phyloP scores from a whole-genome alignment of 352 stramenopile species.

The Sclerospora graminicola region DNA sequence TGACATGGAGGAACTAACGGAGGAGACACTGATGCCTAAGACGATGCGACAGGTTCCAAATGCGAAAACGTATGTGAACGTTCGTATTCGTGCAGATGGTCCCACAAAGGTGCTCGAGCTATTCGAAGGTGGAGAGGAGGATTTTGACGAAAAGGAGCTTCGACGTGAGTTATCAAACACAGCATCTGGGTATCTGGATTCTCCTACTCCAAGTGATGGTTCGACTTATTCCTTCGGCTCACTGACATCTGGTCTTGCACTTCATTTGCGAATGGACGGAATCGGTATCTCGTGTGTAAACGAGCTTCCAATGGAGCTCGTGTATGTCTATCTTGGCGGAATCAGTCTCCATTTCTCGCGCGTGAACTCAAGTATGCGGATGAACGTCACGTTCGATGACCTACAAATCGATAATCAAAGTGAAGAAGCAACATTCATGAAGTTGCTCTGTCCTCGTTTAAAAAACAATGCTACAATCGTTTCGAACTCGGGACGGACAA shows the following conservation, averaged over 20 bases:
- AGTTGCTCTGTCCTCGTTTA: slow-evolving; percentile 68
- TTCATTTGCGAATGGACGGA: slow-evolving; percentile 64
- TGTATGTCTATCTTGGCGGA: slow-evolving; percentile 79
- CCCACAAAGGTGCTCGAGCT: slow-evolving; percentile 88
- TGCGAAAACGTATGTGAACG: slow-evolving; percentile 80
- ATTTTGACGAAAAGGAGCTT: slow-evolving; percentile 75
- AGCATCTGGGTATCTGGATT: slow-evolving; percentile 49
- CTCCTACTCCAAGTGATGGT: slow-evolving; percentile 59
- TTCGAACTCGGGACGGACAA: slow-evolving; percentile 19
- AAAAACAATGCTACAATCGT: slow-evolving; percentile 15
- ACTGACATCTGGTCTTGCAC: slow-evolving; percentile 47
- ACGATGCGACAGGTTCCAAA: slow-evolving; percentile 43
- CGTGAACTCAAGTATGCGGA: slow-evolving; percentile 72
- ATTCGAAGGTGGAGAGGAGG: slow-evolving; percentile 81
- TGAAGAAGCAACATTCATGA: slow-evolving; percentile 74
- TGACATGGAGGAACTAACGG: slow-evolving; percentile 11
- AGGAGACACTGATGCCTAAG: slow-evolving; percentile 26
- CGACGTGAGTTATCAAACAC: slow-evolving; percentile 69
- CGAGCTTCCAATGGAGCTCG: slow-evolving; percentile 72
- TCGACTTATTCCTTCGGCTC: slow-evolving; percentile 65
- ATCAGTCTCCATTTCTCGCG: slow-evolving; percentile 72
- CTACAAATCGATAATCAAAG: slow-evolving; percentile 85
- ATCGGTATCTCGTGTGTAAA: slow-evolving; percentile 85
- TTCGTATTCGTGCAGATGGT: slow-evolving; percentile 79
- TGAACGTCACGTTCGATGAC: slow-evolving; percentile 79